Evolutionary conservation across 371 early-diverging fungal genomes (phyloP), one percentile per base, ranked within the genome.

Genomic region (Mortierella sp.): DNA sequence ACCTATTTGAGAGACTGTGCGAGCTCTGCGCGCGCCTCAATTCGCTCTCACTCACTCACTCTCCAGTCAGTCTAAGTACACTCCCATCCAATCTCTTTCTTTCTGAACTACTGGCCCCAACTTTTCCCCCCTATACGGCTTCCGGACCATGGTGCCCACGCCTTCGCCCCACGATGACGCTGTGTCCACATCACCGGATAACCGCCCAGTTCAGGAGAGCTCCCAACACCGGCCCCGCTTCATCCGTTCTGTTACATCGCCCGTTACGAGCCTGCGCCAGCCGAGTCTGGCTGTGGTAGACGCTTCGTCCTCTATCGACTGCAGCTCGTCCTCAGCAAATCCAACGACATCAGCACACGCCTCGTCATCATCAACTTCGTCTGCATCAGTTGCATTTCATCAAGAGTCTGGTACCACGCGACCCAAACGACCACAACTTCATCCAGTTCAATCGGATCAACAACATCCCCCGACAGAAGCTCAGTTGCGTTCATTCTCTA

Each of bases 241-340:
- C 57, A 25, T 70, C 29, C 76, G 76, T 26, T 58, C 76, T 56
- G 67, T 70, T 53, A 75, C 76, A 37, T 70, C 76, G 16, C 76
- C 76, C 30, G 53, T 60, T 28, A 60, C 74, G 25, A 21, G 52
- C 12, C 64, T 45, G 15, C 56, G 59, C n/a, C 58, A 66, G 12
- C 1, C 46, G 21, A 21, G 26, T 50, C 44, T 57, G 29, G 18
- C 37, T 9, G 37, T 37, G 9, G 37, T 37, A 37, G 37, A 37
- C 37, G 37, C 37, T 37, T 48, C 55, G 1, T 23, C 57, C 29
- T 15, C 65, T 9, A 37, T 9, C 37, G 9, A 9, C 37, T 37
- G 37, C 37, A 37, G 37, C 37, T 37, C 37, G 37, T 37, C 51
- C 3, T 56, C 61, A 12, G 44, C 57, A 28, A 28, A 62, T 25